Base-by-base conservation (phyloP, 2,329 filamentous ascomycete species). In the Ceratocystis lukuohia region DNA sequence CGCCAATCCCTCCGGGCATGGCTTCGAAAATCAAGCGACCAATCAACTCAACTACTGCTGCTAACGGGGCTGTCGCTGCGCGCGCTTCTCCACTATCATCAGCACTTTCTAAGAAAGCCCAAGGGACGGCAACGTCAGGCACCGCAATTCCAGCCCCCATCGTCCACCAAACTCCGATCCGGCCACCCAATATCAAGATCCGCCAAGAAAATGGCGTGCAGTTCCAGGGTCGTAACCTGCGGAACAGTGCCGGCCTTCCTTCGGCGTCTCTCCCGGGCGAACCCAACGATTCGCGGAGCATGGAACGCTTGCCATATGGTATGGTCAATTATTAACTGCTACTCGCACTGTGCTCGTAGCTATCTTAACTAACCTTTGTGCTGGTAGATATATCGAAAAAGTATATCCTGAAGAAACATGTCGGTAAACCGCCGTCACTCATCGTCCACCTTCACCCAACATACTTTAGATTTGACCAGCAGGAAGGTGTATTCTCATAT, bases 391-490 rank as follows among this genome's bases (percentile, higher is more conserved):
- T 88, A 74, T 88, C 86, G 37, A 84, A 87, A 68, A 77, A 82
- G 15, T 89, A 94, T 71, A 91, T 97, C 61, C 80, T 97, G n/a
- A 86, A 84, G 71, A 96, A 92, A 76, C 91, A 88, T 75, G 80
- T 80, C 76, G 72, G 90, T 80, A 81, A 81, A 63, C 84, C 87
- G 7, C 92, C 94, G 0, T 97, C 93, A 3, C 79, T 99, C 28
- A 85, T 93, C 63, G 80, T 99, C 28, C 92, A 96, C 74, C 79
- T 99, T 41, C 87, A 96, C 73, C 82, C 86, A 8, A 91, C 84
- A 3, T 88, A 96, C 76, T 97, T 96, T 74, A 85, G 88, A 67
- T 96, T 99, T 76, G 93, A 97, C 71, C 86, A 91, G 71, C 93
- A 96, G 75, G 91, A 96, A 75, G 89, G 92, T 72, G 93, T 89